A percentile compares a stretch with the other conserved stretches of the same genome.
Evolutionary conservation across 75 land plant genomes (phyloP).

Genomic region (Pinus albicaulis): DNA sequence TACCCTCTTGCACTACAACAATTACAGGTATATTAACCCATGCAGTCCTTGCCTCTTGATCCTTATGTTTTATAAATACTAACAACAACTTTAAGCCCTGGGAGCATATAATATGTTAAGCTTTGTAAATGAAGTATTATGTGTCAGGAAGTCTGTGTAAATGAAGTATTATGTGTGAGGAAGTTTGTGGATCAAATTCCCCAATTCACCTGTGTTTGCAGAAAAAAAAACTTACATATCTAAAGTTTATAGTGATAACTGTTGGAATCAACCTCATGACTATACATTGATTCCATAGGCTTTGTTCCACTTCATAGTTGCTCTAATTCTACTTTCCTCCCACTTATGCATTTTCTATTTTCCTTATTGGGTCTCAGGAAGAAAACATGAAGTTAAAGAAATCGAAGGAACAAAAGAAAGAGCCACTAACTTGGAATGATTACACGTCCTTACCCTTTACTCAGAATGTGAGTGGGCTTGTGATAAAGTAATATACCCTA

Average conservation of each 20-base stretch:
- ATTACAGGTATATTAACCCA: conserved; percentile 34
- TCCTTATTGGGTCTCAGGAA: conserved; percentile 30
- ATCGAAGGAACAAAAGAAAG: conserved; percentile 19
- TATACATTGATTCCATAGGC: background rate
- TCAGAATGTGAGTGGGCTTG: conserved; percentile 35
- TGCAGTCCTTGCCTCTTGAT: background rate
- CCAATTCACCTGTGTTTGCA: too few species aligned
- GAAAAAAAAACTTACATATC: too few species aligned
- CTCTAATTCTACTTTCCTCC: background rate
- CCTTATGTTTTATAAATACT: background rate
- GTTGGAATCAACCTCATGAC: too few species aligned
- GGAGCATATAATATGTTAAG: too few species aligned
- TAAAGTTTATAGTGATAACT: too few species aligned
- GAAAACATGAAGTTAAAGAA: conserved; percentile 50
- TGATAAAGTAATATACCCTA: background rate
- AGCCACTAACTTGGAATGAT: conserved; percentile 39
- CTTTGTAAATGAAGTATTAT: too few species aligned
- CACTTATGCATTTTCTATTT: too few species aligned
- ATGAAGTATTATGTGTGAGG: too few species aligned
- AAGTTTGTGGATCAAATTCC: too few species aligned
- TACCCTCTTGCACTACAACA: conserved; percentile 49
- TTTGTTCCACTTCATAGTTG: background rate
- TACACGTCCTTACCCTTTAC: conserved; percentile 60
- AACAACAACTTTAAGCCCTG: background rate
- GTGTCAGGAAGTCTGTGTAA: too few species aligned